Conservation (phyloP, 148 eudicot species). For the Rhododendron henanense region DNA sequence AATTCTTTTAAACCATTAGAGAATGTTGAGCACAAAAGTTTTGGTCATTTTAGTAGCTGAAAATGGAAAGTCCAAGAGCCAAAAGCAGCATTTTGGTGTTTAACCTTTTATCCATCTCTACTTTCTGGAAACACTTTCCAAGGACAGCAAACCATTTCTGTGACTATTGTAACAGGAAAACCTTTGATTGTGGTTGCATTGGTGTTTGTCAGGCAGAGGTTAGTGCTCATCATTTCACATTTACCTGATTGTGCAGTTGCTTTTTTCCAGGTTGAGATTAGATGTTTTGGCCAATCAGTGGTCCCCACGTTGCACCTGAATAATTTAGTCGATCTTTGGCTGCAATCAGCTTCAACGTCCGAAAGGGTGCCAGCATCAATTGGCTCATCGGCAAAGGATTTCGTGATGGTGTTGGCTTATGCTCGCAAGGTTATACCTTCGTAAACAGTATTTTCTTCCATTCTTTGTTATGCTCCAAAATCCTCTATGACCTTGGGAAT, state of each 20-base stretch:
- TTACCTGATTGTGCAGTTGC: background rate
- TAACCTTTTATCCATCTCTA: too few relatives aligned
- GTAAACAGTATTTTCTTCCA: conserved; percentile 1
- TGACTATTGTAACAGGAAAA: too few relatives aligned
- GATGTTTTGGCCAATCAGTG: conserved; percentile 48
- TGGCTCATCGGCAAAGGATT: conserved; percentile 63
- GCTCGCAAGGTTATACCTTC: conserved; percentile 27
- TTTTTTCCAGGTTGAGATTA: conserved; percentile 46
- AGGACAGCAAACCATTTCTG: background rate
- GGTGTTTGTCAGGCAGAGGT: background rate
- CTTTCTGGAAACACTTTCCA: background rate
- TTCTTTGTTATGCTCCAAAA: background rate
- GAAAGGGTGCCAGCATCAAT: conserved; percentile 34
- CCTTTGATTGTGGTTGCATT: background rate
- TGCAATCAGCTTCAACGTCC: conserved; percentile 29
- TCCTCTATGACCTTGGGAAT: background rate
- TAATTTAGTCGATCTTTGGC: conserved; percentile 54
- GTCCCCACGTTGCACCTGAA: conserved; percentile 43
- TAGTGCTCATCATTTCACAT: background rate
- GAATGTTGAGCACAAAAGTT: background rate
- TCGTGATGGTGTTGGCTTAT: conserved; percentile 59
- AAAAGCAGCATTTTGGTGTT: background rate
- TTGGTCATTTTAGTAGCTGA: background rate
- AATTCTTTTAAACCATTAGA: background rate
- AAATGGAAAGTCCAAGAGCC: background rate